Percentiles rank a stretch among this genome's conserved stretches.
Evolutionary conservation across 306 rosid species (phyloP).

Genomic region (Potentilla sterilis): DNA sequence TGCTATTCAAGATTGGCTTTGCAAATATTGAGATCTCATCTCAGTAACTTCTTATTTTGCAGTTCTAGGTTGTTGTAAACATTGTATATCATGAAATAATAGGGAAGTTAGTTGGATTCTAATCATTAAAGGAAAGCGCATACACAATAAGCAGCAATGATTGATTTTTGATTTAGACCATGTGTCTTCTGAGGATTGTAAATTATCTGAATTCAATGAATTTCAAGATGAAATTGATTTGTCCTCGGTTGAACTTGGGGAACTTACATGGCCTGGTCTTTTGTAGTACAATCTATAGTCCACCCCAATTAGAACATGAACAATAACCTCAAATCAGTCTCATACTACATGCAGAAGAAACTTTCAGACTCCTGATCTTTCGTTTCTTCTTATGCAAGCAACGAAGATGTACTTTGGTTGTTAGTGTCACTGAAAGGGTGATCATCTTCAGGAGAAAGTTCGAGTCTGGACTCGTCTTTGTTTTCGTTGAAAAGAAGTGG

Average conservation of each 20-base stretch:
- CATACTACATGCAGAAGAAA: background rate
- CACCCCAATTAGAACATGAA: background rate
- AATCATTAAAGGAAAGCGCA: background rate
- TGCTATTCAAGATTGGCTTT: constrained; percentile 92
- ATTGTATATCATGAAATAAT: background rate
- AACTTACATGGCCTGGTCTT: background rate
- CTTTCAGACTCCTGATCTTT: background rate
- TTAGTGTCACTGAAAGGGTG: constrained; percentile 63
- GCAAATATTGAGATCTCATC: constrained; percentile 48
- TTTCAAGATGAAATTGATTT: background rate
- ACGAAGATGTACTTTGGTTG: constrained; percentile 40
- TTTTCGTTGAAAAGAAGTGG: constrained; percentile 46
- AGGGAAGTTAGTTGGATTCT: background rate
- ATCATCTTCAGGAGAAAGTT: constrained; percentile 36
- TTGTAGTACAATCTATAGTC: background rate
- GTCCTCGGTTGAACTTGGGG: background rate
- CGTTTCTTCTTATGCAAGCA: constrained; percentile 38
- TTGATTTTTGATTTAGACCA: background rate
- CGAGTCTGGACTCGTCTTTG: constrained; percentile 30
- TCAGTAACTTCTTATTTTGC: constrained; percentile 6
- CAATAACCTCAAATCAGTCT: background rate
- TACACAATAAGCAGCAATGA: background rate
- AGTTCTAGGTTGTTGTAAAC: background rate
- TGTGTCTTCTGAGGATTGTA: background rate
- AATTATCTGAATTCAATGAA: background rate